phyloP scores from a whole-genome alignment of 345 rosid species.

The Eucalyptus sp. region DNA sequence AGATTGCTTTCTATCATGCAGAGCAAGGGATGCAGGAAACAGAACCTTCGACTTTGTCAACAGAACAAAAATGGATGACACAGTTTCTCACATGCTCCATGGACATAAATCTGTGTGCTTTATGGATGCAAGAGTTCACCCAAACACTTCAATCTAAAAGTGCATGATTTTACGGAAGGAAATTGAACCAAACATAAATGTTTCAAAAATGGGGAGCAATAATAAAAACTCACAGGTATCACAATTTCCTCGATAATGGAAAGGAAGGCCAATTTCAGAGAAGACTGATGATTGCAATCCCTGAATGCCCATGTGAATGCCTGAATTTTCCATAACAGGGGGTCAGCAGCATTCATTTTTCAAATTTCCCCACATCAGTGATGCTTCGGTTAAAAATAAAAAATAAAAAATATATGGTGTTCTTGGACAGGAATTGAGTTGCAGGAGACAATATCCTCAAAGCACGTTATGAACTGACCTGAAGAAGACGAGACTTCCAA shows the following conservation, averaged over 20 bases:
- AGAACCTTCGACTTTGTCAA: background rate
- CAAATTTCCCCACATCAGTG: background rate
- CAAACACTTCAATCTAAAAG: background rate
- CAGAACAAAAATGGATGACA: background rate
- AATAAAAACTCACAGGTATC: conserved; percentile 45
- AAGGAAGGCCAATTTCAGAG: conserved; percentile 56
- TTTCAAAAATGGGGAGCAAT: background rate
- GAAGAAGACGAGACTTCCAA: conserved; percentile 59
- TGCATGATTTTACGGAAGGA: background rate
- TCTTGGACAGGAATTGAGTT: background rate
- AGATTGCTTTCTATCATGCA: background rate
- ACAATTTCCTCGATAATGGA: conserved; percentile 47
- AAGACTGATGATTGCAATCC: conserved; percentile 51
- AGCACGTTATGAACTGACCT: conserved; percentile 30
- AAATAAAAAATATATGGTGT: background rate
- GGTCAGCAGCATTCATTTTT: background rate
- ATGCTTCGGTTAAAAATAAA: background rate
- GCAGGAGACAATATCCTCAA: background rate
- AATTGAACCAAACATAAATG: background rate
- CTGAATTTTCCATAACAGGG: conserved; percentile 16
- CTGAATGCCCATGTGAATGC: conserved; percentile 67
- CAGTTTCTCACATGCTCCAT: background rate
- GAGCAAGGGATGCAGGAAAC: background rate
- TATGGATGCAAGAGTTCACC: background rate
- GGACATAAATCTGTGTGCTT: background rate